A percentile compares a stretch with the other conserved stretches of the same genome.
phyloP scores from a whole-genome alignment of 768 basidiomycete species.

The Rhodocollybia butyracea region DNA sequence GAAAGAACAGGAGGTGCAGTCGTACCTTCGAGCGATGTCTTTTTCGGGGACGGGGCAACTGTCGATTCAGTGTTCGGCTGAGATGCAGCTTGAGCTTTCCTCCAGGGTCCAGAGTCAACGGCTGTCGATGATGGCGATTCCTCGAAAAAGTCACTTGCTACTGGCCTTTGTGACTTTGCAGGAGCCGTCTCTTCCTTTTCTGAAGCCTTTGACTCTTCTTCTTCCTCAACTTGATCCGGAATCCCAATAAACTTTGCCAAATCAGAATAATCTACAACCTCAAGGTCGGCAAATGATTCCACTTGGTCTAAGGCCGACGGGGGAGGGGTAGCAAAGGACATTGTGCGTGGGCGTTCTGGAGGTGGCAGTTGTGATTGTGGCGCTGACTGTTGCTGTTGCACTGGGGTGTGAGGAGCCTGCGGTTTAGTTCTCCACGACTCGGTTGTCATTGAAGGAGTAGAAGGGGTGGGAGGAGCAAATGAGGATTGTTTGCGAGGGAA shows the following conservation, averaged over 20 bases:
- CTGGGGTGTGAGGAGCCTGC: conserved; percentile 30
- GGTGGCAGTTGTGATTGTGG: conserved; percentile 14
- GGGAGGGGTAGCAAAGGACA: conserved; percentile 30
- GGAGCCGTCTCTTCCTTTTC: conserved; percentile 12
- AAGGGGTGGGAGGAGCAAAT: conserved; percentile 8
- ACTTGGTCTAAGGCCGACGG: conserved; percentile 39
- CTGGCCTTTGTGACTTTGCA: conserved; percentile 35
- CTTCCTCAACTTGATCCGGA: background rate
- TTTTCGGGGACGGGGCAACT: background rate
- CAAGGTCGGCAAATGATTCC: conserved; percentile 54
- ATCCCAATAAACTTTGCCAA: conserved; percentile 65
- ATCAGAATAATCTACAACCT: conserved; percentile 80
- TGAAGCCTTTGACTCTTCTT: conserved; percentile 17
- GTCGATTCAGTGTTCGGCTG: background rate
- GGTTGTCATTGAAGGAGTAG: conserved; percentile 13
- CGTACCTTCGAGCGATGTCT: conserved; percentile 10
- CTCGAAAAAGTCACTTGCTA: conserved; percentile 75
- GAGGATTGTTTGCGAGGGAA: conserved; percentile 24
- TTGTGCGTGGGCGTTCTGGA: conserved; percentile 15
- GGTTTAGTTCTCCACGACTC: conserved; percentile 69
- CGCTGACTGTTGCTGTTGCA: conserved; percentile 24
- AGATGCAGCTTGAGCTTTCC: conserved; percentile 24
- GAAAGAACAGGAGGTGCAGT: conserved; percentile 19
- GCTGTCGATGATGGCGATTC: conserved; percentile 26
- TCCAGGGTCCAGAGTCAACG: conserved; percentile 40